Conservation (phyloP, 169 alveolate genomes). For the Eimeria sp. region DNA sequence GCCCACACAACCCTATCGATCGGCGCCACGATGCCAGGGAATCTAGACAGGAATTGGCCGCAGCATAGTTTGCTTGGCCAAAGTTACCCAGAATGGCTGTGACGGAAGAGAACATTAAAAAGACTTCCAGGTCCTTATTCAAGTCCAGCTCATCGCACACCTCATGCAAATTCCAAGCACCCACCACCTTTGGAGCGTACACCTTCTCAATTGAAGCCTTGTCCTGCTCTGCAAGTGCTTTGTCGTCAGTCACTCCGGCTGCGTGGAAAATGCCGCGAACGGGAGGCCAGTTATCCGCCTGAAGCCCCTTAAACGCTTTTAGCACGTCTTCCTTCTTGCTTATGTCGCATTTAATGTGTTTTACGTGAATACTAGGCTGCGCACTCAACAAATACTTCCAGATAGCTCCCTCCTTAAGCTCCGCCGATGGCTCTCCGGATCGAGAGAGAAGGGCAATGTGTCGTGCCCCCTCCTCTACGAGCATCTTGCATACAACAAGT, state of each 20-base stretch:
- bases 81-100: constrained; percentile 88
- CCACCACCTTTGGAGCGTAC: constrained; percentile 87
- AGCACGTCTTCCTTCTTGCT: constrained; percentile 62
- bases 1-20: constrained; percentile 84
- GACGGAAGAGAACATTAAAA: constrained; percentile 88
- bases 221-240: constrained; percentile 82
- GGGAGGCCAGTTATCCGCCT: constrained; percentile 56
- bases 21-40: constrained; percentile 86
- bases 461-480: constrained; percentile 87
- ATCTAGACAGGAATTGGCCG: constrained; percentile 89
- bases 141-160: constrained; percentile 77
- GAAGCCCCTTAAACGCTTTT: constrained; percentile 7
- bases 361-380: background rate
- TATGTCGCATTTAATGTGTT: constrained; percentile 70
- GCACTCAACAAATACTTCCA: constrained; percentile 70
- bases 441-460: constrained; percentile 83
- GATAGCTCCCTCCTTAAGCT: constrained; percentile 8
- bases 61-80: constrained; percentile 90
- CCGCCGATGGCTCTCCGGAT: constrained; percentile 68
- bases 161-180: constrained; percentile 90
- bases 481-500: constrained; percentile 85
- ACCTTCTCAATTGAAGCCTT: constrained; percentile 82
- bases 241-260: constrained; percentile 88
- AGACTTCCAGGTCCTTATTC: constrained; percentile 82
- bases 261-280: constrained; percentile 84